These are phyloP conservation scores for Debaryomyces udenii DNA, from an alignment of 1,139 yeast genomes.

Conservation along the genomic window DNA sequence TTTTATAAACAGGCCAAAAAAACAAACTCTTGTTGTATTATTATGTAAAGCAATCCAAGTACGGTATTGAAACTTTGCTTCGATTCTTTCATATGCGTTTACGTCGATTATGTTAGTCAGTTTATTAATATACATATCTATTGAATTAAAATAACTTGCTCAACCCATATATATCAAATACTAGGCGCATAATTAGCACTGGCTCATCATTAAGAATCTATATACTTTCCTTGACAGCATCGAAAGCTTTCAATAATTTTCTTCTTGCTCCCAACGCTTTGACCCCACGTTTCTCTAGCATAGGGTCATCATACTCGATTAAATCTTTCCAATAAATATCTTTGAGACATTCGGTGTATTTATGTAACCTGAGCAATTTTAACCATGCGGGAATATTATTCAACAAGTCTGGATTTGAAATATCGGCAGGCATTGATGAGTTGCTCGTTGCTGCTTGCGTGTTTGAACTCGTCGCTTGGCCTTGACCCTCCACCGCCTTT, in stretches of 20 bases:
- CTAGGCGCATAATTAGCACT: slow-evolving; percentile 6
- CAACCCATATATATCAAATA: slow-evolving; percentile 16
- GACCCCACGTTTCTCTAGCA: slow-evolving; percentile 79
- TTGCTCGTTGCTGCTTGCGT: slow-evolving; percentile 18
- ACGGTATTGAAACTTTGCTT: too few relatives aligned
- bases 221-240: slow-evolving; percentile 54
- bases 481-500: slow-evolving; percentile 4
- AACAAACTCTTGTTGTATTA: slow-evolving; percentile 93
- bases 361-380: slow-evolving; percentile 84
- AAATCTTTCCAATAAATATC: slow-evolving; percentile 79
- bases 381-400: slow-evolving; percentile 91
- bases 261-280: slow-evolving; percentile 94
- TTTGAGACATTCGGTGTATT: slow-evolving; percentile 84
- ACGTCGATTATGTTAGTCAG: neutral
- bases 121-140: slow-evolving; percentile 8
- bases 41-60: slow-evolving; percentile 53
- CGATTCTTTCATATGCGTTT: neutral
- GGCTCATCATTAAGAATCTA: slow-evolving; percentile 3
- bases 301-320: slow-evolving; percentile 67
- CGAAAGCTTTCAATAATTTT: slow-evolving; percentile 88
- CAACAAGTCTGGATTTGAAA: slow-evolving; percentile 64
- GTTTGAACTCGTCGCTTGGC: slow-evolving; percentile 12
- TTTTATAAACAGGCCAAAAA: slow-evolving; percentile 97
- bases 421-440: slow-evolving; percentile 62
- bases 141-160: slow-evolving; percentile 8